Conservation (phyloP, 768 basidiomycete species). For the Naganishia antarctica region DNA sequence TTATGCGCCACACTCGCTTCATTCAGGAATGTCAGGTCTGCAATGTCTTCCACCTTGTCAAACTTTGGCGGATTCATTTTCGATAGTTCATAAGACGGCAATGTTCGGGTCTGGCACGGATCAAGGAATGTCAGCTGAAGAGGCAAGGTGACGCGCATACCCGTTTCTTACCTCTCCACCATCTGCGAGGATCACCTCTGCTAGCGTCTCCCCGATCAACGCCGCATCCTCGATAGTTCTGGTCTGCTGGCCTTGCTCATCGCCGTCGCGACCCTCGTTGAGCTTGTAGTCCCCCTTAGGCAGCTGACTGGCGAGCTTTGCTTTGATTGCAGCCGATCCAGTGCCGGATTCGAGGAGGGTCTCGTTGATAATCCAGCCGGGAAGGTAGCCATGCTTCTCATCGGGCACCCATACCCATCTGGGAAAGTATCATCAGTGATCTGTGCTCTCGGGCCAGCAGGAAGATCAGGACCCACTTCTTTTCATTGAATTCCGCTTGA, state of each 20-base stretch:
- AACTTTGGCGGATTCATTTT: slow-evolving; percentile 99
- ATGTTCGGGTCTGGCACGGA: slow-evolving; percentile 57
- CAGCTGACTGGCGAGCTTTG: background rate
- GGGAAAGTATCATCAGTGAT: background rate
- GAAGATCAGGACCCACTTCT: slow-evolving; percentile 58
- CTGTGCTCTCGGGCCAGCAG: background rate
- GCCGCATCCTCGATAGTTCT: slow-evolving; percentile 18
- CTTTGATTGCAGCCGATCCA: background rate
- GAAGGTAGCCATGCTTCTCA: slow-evolving; percentile 82
- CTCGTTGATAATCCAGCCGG: slow-evolving; percentile 78
- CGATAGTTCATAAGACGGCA: slow-evolving; percentile 74
- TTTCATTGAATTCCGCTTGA: slow-evolving; percentile 95
- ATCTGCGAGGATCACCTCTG: slow-evolving; percentile 76
- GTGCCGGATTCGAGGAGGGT: slow-evolving; percentile 55
- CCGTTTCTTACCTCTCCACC: slow-evolving; percentile 65
- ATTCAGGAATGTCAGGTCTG: slow-evolving; percentile 93
- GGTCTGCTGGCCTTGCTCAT: no score
- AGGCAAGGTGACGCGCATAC: no score
- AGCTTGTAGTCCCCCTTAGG: slow-evolving; percentile 8
- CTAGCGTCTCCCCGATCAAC: slow-evolving; percentile 49
- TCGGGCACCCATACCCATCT: slow-evolving; percentile 92
- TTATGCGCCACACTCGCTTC: slow-evolving; percentile 99
- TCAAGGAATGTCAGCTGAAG: background rate
- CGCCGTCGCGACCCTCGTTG: no score
- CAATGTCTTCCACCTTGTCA: slow-evolving; percentile 94